Conservation (phyloP, 495 filamentous ascomycete species). For the Penicillium arizonense region DNA sequence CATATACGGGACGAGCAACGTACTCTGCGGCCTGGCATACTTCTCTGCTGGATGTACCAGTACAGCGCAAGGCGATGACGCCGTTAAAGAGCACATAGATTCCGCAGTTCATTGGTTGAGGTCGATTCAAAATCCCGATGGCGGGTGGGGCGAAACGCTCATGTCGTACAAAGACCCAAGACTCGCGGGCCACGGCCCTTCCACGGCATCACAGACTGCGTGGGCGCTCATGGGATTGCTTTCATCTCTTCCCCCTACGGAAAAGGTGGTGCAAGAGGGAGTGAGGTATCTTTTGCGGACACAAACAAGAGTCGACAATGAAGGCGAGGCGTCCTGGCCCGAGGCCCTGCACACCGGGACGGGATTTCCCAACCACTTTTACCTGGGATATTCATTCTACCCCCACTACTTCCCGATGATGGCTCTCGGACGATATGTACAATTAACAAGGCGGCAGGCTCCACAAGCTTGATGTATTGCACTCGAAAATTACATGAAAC, state of each 20-base stretch:
- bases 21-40: constrained; percentile 23
- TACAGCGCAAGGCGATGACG: neutral
- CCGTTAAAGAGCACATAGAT: neutral
- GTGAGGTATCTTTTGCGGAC: constrained; percentile 12
- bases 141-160: constrained; percentile 36
- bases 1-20: constrained; percentile 35
- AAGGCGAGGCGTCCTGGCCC: constrained; percentile 22
- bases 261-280: constrained; percentile 16
- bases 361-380: constrained; percentile 38
- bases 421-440: constrained; percentile 32
- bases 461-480: too few species aligned
- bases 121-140: constrained; percentile 28
- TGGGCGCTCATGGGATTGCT: constrained; percentile 33
- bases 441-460: too few species aligned
- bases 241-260: neutral
- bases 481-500: too few species aligned
- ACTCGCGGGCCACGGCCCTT: neutral
- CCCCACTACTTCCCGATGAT: constrained; percentile 40
- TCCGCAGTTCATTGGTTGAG: constrained; percentile 23
- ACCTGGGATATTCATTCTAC: constrained; percentile 33
- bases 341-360: constrained; percentile 30
- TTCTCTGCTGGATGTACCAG: neutral
- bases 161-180: neutral
- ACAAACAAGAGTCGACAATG: neutral
- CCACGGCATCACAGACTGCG: constrained; percentile 32